Base-by-base conservation (phyloP, 2,329 filamentous ascomycete species). In the Sphaerostilbella broomeana region DNA sequence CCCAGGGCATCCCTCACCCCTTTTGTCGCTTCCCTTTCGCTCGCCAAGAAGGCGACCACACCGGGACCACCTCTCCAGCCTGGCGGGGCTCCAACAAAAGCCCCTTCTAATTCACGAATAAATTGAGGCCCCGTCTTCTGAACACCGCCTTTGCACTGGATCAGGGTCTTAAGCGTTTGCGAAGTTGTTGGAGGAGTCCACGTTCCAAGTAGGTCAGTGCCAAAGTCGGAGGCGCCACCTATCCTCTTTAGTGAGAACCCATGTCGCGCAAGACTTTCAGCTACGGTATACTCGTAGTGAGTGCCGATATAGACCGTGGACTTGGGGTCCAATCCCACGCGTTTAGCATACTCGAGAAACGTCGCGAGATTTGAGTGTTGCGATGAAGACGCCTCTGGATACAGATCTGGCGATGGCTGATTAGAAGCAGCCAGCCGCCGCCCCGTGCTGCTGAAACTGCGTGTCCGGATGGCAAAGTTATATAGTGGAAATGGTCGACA, bases 61-160 rank as follows among this genome's bases (percentile, higher is more conserved):
- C 73, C 70, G 2, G 67, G 58, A 0, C 73, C 76, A 0, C 73
- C 76, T 38, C 78, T 69, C 84, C 85, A 94, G 1, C 81, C 82
- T 0, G 72, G 64, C 1, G 87, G 88, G 6, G 85, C 84, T 10
- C 79, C 80, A 2, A 72, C 70, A 53, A 92, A 84, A 0, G 86
- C 77, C 4, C 90, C 90, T 55, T 87, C 84, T 3, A 90, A 70
- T 62, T 90, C 85, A n/a, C 85, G 75, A 7, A 86, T 63, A 32
- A 78, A 65, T 21, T 70, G 63, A 1, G 85, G 84, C 0, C 75
- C 68, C 10, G 69, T 58, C 31, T 67, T 65, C 41, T 65, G 62
- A 13, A 65, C 56, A 11, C 73, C 66, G 1, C 71, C 75, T 59
- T 90, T 92, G 69, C 86, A 90, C 57, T 90, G 85, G 1, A 75